Evolutionary conservation across 2,329 filamentous ascomycete genomes (phyloP), one percentile per base, ranked within the genome.

Genomic region (Diaporthe vexans): DNA sequence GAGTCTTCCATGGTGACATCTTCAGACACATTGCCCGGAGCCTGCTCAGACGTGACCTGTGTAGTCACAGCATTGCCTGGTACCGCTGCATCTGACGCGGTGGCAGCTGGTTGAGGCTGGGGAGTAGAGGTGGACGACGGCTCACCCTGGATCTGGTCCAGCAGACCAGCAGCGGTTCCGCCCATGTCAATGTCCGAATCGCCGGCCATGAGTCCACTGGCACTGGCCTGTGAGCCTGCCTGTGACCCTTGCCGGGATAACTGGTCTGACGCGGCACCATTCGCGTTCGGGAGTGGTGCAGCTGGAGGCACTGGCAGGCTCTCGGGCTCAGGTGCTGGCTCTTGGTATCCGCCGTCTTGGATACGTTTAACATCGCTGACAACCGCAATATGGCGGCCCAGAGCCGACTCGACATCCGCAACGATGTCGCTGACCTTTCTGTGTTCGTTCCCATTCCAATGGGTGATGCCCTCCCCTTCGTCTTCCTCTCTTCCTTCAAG

Each of bases 291-390:
- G 17, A 76, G 79, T 7, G 75, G 74, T 19, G 78, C 77, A 6
- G 78, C 78, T 3, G 81, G 81, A 52, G 82, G 78, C 37, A 75
- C 43, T 8, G 77, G 78, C 43, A 82, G 81, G 17, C 77, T 78
- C 37, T 79, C 79, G 21, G 81, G 86, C 77, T 88, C 85, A 4
- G 88, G 87, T 7, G 84, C 85, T 9, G 87, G 88, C 76, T 94
- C 91, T 82, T 95, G 90, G 76, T 88, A 91, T 3, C 95, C 95
- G 65, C 95, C 95, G 79, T 94, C 93, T 79, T 97, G 91, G 57
- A 97, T 88, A 59, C 94, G 92, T 51, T 90, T 88, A 10, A 96
- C 88, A 33, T 90, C 88, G 67, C 91, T 89, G 71, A 94, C 90
- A 35, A 89, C 86, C 51, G 89, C 88, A 57, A 94, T 90, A 76